Conservation (phyloP, 2,329 filamentous ascomycete genomes). For the Dactylellina drechsleri region DNA sequence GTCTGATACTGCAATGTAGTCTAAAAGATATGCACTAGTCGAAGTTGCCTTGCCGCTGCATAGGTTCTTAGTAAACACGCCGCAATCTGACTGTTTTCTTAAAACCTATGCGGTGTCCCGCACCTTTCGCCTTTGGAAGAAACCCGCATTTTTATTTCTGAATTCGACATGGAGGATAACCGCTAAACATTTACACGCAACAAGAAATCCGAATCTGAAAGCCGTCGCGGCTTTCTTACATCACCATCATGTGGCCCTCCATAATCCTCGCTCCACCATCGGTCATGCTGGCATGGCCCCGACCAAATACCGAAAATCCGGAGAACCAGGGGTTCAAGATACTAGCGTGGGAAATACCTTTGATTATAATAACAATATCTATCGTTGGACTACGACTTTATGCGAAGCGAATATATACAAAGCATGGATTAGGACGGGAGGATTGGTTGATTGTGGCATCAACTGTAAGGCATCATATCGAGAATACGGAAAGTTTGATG, state of each 20-base stretch:
- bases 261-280: slow-evolving; percentile 41
- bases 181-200: slow-evolving; percentile 23
- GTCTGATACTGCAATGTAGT: slow-evolving; percentile 8
- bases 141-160: slow-evolving; percentile 24
- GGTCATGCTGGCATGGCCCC: slow-evolving; percentile 53
- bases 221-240: slow-evolving; percentile 7
- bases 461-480: slow-evolving; percentile 21
- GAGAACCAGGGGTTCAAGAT: slow-evolving; percentile 43
- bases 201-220: not conserved
- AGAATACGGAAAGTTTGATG: not conserved
- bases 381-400: slow-evolving; percentile 43
- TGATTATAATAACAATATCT: slow-evolving; percentile 37
- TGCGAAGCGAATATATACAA: slow-evolving; percentile 47
- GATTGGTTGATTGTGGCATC: slow-evolving; percentile 48
- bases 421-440: slow-evolving; percentile 40
- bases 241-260: not conserved
- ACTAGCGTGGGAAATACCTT: slow-evolving; percentile 47
- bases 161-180: slow-evolving; percentile 33
- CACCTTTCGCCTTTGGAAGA: slow-evolving; percentile 23
- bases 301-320: slow-evolving; percentile 44
- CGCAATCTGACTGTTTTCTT: slow-evolving; percentile 19
- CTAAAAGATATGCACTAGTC: slow-evolving; percentile 35
- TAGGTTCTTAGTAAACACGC: slow-evolving; percentile 4
- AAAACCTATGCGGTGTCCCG: slow-evolving; percentile 38
- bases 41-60: slow-evolving; percentile 31